phyloP scores from a whole-genome alignment of 1,139 yeast species.

The Protomyces arabidopsidicola region DNA sequence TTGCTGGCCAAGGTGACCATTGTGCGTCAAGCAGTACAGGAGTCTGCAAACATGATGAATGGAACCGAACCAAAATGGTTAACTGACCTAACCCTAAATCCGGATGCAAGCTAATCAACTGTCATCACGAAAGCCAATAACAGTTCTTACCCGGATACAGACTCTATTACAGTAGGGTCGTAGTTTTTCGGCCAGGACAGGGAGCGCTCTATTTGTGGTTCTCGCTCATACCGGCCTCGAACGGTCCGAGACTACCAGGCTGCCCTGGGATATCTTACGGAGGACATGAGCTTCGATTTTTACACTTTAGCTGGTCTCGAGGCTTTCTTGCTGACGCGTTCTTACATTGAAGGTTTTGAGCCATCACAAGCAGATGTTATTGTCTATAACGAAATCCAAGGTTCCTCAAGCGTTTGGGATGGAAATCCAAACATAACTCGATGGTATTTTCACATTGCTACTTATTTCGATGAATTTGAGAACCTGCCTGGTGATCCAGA shows the following conservation, averaged over 20 bases:
- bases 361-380: constrained; percentile 96
- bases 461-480: constrained; percentile 74
- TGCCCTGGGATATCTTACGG: too few relatives aligned
- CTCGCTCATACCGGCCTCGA: too few relatives aligned
- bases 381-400: constrained; percentile 87
- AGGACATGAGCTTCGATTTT: constrained; percentile 27
- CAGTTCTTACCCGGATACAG: too few relatives aligned
- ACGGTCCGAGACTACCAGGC: too few relatives aligned
- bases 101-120: too few relatives aligned
- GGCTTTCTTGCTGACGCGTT: constrained; percentile 31
- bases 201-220: too few relatives aligned
- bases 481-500: constrained; percentile 41
- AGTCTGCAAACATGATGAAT: too few relatives aligned
- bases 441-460: constrained; percentile 98
- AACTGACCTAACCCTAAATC: too few relatives aligned
- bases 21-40: neutral
- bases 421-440: constrained; percentile 89
- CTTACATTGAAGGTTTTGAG: constrained; percentile 71
- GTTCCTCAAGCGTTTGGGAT: constrained; percentile 49
- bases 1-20: neutral
- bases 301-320: constrained; percentile 23
- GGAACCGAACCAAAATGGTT: too few relatives aligned
- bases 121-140: too few relatives aligned
- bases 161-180: too few relatives aligned
- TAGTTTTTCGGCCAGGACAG: too few relatives aligned